Conservation (phyloP, 108 stramenopile species). For the Poteriospumella lacustris region DNA sequence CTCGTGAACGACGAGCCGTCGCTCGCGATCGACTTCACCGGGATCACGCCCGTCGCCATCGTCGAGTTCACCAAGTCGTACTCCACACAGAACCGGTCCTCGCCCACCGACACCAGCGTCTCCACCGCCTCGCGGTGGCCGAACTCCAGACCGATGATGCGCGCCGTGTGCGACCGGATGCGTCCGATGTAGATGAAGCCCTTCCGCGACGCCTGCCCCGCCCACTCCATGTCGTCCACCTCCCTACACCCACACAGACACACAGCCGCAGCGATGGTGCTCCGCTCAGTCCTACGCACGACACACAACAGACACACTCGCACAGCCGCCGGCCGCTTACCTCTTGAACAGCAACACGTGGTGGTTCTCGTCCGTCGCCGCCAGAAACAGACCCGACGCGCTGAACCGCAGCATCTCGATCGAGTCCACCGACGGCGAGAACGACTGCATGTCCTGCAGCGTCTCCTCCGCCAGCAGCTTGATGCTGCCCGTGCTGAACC, state of each 20-base stretch:
- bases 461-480: conserved; percentile 34
- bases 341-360: conserved; percentile 46
- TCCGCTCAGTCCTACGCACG: not conserved
- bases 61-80: conserved; percentile 45
- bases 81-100: conserved; percentile 53
- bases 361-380: conserved; percentile 36
- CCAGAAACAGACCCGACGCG: conserved; percentile 14
- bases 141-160: conserved; percentile 54
- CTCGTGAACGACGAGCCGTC: not conserved
- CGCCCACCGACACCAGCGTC: conserved; percentile 49
- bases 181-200: conserved; percentile 43
- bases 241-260: no score
- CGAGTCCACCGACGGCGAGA: conserved; percentile 19
- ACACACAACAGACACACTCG: not conserved
- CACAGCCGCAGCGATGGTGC: no score
- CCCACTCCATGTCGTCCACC: no score
- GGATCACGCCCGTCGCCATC: conserved; percentile 18
- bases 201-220: not conserved
- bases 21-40: not conserved
- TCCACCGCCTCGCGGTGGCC: conserved; percentile 46
- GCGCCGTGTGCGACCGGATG: conserved; percentile 31
- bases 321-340: not conserved
- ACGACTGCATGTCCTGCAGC: conserved; percentile 45
- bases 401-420: conserved; percentile 17
- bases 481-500: conserved; percentile 40